A percentile compares a stretch with the other conserved stretches of the same genome.
Evolutionary conservation across 2,329 filamentous ascomycete genomes (phyloP).

Genomic region (Kalmusia sp.): DNA sequence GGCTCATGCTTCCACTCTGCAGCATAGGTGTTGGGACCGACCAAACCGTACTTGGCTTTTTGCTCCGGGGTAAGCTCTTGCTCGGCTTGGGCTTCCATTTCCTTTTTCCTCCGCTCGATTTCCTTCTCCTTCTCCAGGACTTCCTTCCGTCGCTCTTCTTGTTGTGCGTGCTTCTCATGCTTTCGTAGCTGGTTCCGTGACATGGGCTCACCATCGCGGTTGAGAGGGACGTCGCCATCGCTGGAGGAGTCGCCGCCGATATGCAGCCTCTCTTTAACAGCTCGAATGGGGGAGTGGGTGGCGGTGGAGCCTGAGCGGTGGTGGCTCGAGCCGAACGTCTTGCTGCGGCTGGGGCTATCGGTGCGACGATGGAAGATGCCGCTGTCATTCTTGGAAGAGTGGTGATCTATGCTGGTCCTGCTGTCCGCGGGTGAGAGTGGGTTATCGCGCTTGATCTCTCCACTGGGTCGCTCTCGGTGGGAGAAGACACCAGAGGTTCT

Average conservation of each 20-base stretch:
- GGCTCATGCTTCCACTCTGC: constrained; percentile 57
- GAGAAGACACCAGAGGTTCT: constrained; percentile 35
- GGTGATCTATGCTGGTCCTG: constrained; percentile 38
- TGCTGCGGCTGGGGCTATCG: constrained; percentile 41
- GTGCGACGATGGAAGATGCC: constrained; percentile 46
- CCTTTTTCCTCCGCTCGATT: constrained; percentile 55
- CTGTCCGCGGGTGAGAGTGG: constrained; percentile 37
- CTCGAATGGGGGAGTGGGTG: constrained; percentile 47
- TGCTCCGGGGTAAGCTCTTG: constrained; percentile 65
- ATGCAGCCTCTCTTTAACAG: constrained; percentile 50
- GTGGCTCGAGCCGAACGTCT: constrained; percentile 26
- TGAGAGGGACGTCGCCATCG: constrained; percentile 50
- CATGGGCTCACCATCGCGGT: constrained; percentile 58
- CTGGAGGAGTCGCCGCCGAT: constrained; percentile 42
- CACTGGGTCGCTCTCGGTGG: constrained; percentile 32
- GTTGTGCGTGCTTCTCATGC: constrained; percentile 53
- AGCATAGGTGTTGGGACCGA: constrained; percentile 66
- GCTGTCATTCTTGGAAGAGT: constrained; percentile 27
- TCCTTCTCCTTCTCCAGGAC: constrained; percentile 53
- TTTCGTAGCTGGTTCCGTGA: constrained; percentile 59
- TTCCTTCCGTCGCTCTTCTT: constrained; percentile 54
- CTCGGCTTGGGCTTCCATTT: constrained; percentile 56
- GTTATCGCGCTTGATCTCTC: constrained; percentile 38
- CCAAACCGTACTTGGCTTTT: constrained; percentile 64
- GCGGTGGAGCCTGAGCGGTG: constrained; percentile 32